Evolutionary conservation across 768 basidiomycete genomes (phyloP), one percentile per base, ranked within the genome.

Genomic region (Suillus brevipes): DNA sequence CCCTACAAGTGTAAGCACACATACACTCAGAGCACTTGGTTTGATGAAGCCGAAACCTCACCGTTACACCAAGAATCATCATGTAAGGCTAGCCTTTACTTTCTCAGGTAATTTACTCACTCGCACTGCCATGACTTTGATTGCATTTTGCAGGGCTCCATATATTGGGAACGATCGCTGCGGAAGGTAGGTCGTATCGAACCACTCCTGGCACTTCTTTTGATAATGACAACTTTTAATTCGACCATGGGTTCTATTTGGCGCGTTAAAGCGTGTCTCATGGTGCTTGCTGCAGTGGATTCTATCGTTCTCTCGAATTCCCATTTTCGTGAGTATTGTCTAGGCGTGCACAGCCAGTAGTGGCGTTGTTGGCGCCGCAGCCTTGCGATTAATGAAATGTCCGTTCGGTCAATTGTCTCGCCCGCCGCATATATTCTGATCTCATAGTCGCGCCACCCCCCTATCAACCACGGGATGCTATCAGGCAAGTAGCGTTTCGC

Each of bases 341-440:
- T 25, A 38, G 62, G 56, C 49, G n/a, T 62, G 25, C 31, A 62
- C 52, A 23, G 37, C 58, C 38, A 10, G 62, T 14, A 40, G 58
- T 37, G 50, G 49, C 37, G 37, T 63, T 38, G 23, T 40, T 20
- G 14, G 34, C 23, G 34, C 23, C 56, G 10, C 25, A 37, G 37
- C 31, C 28, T 28, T 60, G 28, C 37, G 37, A 58, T 63, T 25
- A 60, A 60, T 63, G 57, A 63, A 56, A 55, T 62, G 25, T 61
- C 37, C 28, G 25, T 25, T 31, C 40, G 9, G 25, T 20, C 28
- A 3, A 28, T 42, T 31, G 58, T 20, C 31, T 59, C 40, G 28
- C 18, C 16, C n/a, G 20, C 53, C 53, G 31, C 6, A 6, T 31
- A 36, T 37, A 57, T 13, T 42, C 28, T 42, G 5, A 36, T 31